A percentile compares a stretch with the other conserved stretches of the same genome.
These are phyloP conservation scores for Yamadazyma epiphylla DNA, from an alignment of 1,139 yeast genomes.

Conservation along the genomic window DNA sequence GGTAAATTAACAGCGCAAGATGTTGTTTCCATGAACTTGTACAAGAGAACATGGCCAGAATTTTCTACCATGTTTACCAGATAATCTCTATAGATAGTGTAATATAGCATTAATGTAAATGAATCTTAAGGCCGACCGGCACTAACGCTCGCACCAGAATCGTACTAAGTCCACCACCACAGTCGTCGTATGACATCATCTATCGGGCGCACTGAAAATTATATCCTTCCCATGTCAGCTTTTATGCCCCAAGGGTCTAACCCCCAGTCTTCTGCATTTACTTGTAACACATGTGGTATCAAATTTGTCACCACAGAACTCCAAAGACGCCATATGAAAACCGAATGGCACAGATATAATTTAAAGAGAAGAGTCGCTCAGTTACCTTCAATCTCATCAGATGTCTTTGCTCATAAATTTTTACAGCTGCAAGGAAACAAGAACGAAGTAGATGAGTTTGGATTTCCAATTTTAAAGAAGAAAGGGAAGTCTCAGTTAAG, in stretches of 20 bases:
- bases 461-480: constrained; percentile 41
- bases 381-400: constrained; percentile 75
- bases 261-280: constrained; percentile 42
- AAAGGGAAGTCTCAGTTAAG: constrained; percentile 9
- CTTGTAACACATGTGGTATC: constrained; percentile 87
- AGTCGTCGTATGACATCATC: no score
- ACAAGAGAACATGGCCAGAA: constrained; percentile 90
- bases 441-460: constrained; percentile 62
- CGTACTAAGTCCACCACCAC: no score
- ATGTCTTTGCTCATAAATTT: constrained; percentile 76
- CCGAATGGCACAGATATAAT: constrained; percentile 95
- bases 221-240: constrained; percentile 1
- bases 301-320: constrained; percentile 72
- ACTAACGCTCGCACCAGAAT: no score
- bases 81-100: no score
- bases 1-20: constrained; percentile 90
- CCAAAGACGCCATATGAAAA: constrained; percentile 90
- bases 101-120: no score
- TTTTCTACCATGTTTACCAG: constrained; percentile 29
- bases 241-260: constrained; percentile 30
- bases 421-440: constrained; percentile 29
- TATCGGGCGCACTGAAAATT: no score
- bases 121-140: no score
- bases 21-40: constrained; percentile 88
- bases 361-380: constrained; percentile 88